A percentile compares a stretch with the other conserved stretches of the same genome.
Conservation (phyloP, 106 monocot genomes). For the Iris macrosiphon region DNA sequence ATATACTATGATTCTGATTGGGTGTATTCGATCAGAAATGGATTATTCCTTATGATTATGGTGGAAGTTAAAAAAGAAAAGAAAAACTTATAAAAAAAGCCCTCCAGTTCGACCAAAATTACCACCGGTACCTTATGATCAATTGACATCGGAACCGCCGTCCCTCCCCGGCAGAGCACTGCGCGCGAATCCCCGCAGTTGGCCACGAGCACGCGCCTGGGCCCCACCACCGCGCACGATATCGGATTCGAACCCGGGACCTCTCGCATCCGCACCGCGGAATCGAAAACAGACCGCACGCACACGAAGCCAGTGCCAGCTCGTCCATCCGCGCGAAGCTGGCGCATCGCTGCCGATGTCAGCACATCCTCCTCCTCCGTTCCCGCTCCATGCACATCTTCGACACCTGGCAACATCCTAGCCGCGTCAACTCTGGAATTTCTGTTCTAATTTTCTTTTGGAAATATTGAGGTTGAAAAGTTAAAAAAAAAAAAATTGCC, state of each 20-base stretch:
- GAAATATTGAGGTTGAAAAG: no score
- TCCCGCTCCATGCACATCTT: conserved; percentile 51
- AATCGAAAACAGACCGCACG: conserved; percentile 23
- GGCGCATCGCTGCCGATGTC: conserved; percentile 21
- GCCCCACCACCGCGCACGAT: conserved; percentile 26
- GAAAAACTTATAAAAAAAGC: no score
- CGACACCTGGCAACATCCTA: conserved; percentile 42
- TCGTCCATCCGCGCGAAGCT: conserved; percentile 33
- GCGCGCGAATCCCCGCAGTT: conserved; percentile 28
- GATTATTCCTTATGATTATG: no score
- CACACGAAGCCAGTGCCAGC: conserved; percentile 34
- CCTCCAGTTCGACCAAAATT: not conserved
- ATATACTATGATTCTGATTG: no score
- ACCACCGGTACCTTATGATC: conserved; percentile 69
- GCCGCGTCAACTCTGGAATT: conserved; percentile 1
- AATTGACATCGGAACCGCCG: conserved; percentile 43
- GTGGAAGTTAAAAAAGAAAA: no score
- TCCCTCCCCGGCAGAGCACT: conserved; percentile 44
- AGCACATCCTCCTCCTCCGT: conserved; percentile 11
- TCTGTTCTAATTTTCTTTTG: not conserved
- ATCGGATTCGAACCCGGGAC: conserved; percentile 24
- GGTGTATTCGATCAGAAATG: no score
- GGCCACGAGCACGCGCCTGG: conserved; percentile 17
- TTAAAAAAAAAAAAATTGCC: not conserved
- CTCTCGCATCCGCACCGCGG: conserved; percentile 28